Percentiles rank a stretch among this genome's conserved stretches.
Conservation (phyloP, 805 yeast genomes). For the Lachancea waltii region DNA sequence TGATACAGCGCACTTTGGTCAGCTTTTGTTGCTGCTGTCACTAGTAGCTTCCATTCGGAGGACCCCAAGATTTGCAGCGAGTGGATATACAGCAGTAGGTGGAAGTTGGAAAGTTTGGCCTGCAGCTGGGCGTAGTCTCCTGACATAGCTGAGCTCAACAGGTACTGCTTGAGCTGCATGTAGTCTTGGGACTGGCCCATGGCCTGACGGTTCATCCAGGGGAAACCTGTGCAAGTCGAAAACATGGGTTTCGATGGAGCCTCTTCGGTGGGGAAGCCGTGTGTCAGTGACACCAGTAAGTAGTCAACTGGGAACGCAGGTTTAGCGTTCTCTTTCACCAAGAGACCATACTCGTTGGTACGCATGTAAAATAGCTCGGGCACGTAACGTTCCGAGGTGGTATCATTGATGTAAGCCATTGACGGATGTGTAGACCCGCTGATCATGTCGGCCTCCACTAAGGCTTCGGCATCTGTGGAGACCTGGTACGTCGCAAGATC, state of each 20-base stretch:
- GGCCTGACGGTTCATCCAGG: constrained; percentile 74
- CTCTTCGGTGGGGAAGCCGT: constrained; percentile 71
- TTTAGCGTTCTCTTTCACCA: constrained; percentile 82
- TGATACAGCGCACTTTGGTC: constrained; percentile 43
- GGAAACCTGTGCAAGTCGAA: constrained; percentile 42
- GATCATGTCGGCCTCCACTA: constrained; percentile 79
- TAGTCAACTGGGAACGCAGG: constrained; percentile 94
- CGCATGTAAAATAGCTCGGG: constrained; percentile 88
- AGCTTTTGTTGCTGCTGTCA: constrained; percentile 41
- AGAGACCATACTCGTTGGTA: constrained; percentile 79
- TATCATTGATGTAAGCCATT: constrained; percentile 70
- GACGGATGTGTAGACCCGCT: constrained; percentile 88
- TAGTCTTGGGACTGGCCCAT: constrained; percentile 71
- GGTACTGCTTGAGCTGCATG: constrained; percentile 43
- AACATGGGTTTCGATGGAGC: constrained; percentile 45
- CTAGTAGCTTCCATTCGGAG: constrained; percentile 46
- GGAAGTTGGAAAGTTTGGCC: constrained; percentile 62
- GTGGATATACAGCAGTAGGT: constrained; percentile 54
- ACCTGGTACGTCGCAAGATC: constrained; percentile 90
- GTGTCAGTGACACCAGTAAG: constrained; percentile 77
- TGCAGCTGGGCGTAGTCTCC: constrained; percentile 32
- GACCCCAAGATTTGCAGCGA: constrained; percentile 51
- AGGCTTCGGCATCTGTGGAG: constrained; percentile 77
- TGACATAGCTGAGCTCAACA: constrained; percentile 31
- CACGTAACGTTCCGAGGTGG: constrained; percentile 71